Evolutionary conservation across 805 yeast genomes (phyloP).

Genomic region (Sugiyamaella lignohabitans): DNA sequence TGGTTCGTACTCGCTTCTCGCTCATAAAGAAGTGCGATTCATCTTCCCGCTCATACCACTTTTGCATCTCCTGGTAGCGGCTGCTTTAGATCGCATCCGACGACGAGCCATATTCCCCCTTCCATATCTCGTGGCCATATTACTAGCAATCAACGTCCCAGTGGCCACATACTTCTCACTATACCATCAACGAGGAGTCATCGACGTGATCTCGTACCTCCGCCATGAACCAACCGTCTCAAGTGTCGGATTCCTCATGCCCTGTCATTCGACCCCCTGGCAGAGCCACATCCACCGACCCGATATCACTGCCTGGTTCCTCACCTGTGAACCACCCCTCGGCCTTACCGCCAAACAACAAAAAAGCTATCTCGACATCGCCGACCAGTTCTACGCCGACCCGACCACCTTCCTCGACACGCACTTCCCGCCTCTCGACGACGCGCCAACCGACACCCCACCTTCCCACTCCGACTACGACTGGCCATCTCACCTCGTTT

Average conservation of each 20-base stretch:
- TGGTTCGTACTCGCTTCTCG: slow-evolving; percentile 52
- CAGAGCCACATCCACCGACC: slow-evolving; percentile 69
- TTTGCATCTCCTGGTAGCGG: slow-evolving; percentile 47
- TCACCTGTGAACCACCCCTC: slow-evolving; percentile 90
- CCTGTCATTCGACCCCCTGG: slow-evolving; percentile 98
- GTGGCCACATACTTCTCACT: slow-evolving; percentile 50
- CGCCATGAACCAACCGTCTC: slow-evolving; percentile 36
- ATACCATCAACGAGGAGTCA: slow-evolving; percentile 83
- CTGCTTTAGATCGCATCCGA: slow-evolving; percentile 28
- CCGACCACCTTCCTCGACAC: slow-evolving; percentile 50
- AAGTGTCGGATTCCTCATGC: slow-evolving; percentile 77
- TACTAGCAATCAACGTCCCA: slow-evolving; percentile 34
- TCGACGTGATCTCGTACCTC: slow-evolving; percentile 54
- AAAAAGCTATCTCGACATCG: slow-evolving; percentile 66
- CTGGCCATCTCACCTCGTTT: slow-evolving; percentile 71
- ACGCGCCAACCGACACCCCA: slow-evolving; percentile 14
- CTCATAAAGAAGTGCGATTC: slow-evolving; percentile 89
- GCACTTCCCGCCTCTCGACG: not conserved
- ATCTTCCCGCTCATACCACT: slow-evolving; percentile 80
- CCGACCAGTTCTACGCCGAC: slow-evolving; percentile 72
- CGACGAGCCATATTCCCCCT: not conserved
- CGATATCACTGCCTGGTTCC: slow-evolving; percentile 55
- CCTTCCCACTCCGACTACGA: slow-evolving; percentile 23
- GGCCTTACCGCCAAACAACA: slow-evolving; percentile 34
- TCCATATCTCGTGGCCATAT: slow-evolving; percentile 12